Base-by-base conservation (phyloP, 2,329 filamentous ascomycete species). In the Setomelanomma holmii region DNA sequence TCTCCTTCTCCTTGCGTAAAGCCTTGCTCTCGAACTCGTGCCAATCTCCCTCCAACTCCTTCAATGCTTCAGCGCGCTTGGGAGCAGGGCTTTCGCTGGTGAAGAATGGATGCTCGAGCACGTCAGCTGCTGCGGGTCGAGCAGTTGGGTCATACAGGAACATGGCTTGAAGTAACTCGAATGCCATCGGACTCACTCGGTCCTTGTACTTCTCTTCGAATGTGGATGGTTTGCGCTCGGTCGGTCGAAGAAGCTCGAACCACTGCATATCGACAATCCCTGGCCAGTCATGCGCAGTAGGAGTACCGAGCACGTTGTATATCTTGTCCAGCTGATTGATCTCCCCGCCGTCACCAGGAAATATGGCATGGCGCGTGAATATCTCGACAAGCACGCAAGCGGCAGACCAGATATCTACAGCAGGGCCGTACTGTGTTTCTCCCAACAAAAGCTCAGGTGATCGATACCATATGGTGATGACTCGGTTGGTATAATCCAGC, bases 401-500 rank as follows among this genome's bases (percentile, higher is more conserved):
- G 1, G 95, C 95, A 68, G 92, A 96, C 95, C 95, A 99, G 30
- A 98, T 89, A 73, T 99, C 95, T 58, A 99, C 92, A 21, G 93
- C 93, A 0, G 95, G 92, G 0, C 95, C 98, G 76, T 99, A 99
- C 74, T 99, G 95, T n/a, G 90, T 86, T 40, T 89, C 91, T 1
- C 95, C 95, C 1, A 99, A 84, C 1, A 99, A 85, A 4, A 99
- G 82, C 75, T 99, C 95, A 0, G 95, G 95, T 0, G 95, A 95
- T 16, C 95, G 90, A 69, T 99, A 99, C 96, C 96, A 99, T 61
- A 99, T 97, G 2, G 95, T 99, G 71, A 99, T 96, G 64, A 99
- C 96, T 30, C 95, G 89, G 71, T 99, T 99, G 1, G 95, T 99
- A 74, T 99, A 99, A 73, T 99, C 93, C 40, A 96, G 84, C 73